Base-by-base conservation (phyloP, 139 green algal genomes). In the Haematococcus lacustris region DNA sequence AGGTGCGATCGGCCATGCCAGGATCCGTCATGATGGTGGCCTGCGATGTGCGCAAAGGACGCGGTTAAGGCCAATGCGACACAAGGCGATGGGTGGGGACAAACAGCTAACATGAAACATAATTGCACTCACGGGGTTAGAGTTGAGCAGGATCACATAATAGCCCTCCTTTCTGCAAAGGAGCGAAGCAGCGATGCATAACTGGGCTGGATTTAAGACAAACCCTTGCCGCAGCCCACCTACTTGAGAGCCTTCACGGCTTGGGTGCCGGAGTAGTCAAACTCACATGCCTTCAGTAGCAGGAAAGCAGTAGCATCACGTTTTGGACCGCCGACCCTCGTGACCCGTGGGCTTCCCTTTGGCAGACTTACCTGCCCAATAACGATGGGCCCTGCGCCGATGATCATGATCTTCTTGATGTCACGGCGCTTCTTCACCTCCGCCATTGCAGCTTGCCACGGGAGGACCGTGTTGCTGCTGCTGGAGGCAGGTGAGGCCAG, bases 1-100 rank as follows among this genome's bases (percentile, higher is more conserved):
- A 99, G 1, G 95, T 99, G 60, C 92, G 82, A 68, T 97, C 92
- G 1, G 95, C 96, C 59, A 95, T 98, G 57, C 87, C 92, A 7
- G 96, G 96, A 79, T 99, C 96, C 1, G 95, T 99, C 96, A 99
- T 99, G 81, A 99, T 99, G 47, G 96, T 99, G 30, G 95, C 95
- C 83, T 92, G 81, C 39, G 17, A 30, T 21, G 47, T n/a, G 47
- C 47, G 13, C 21, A 28, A 57, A n/a, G n/a, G n/a, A n/a, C n/a
- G n/a, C n/a, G n/a, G n/a, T 57, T 57, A 57, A 13, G 47, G 47
- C 21, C 47, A 13, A 28, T 57, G 13, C 21, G 47, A 21, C 21
- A 57, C 47, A 57, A 28, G 47, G 47, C 13, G 21, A 57, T 57
- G 47, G 47, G n/a, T n/a, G n/a, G n/a, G n/a, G n/a, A n/a, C n/a